Conservation (phyloP, 1,284 basidiomycete species). For the Malassezia arunalokei region DNA sequence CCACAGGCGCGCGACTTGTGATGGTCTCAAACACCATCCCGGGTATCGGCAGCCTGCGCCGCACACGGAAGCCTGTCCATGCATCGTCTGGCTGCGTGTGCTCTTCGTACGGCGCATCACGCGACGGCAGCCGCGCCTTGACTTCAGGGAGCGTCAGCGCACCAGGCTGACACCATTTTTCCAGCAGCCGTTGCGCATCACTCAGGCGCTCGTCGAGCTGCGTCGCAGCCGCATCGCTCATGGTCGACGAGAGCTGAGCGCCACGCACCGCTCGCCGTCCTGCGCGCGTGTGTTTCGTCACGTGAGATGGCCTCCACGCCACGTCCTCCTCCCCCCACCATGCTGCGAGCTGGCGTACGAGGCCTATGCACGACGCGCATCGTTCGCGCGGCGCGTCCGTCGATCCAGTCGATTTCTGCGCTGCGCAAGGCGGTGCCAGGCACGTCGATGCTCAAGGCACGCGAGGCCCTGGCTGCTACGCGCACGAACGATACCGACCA, state of each 20-base stretch:
- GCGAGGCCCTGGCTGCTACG: slow-evolving; percentile 66
- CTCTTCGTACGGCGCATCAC: slow-evolving; percentile 33
- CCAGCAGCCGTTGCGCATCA: slow-evolving; percentile 12
- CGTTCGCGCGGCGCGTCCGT: slow-evolving; percentile 13
- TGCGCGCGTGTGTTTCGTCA: background rate
- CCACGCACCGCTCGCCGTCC: background rate
- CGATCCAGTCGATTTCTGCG: slow-evolving; percentile 68
- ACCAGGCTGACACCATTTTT: slow-evolving; percentile 15
- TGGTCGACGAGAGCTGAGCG: background rate
- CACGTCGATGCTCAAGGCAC: slow-evolving; percentile 73
- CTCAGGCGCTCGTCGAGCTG: slow-evolving; percentile 8
- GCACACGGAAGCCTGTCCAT: slow-evolving; percentile 30
- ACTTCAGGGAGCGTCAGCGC: slow-evolving; percentile 14
- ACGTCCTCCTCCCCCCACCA: background rate
- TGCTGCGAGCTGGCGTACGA: background rate
- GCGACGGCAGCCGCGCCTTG: slow-evolving; percentile 18
- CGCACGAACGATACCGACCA: slow-evolving; percentile 54
- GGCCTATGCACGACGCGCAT: background rate
- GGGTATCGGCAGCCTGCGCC: slow-evolving; percentile 31
- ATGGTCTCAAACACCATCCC: slow-evolving; percentile 32
- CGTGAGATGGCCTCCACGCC: background rate
- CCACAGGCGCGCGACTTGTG: slow-evolving; percentile 28
- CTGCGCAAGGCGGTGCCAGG: slow-evolving; percentile 61
- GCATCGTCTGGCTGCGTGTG: slow-evolving; percentile 26
- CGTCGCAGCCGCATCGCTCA: slow-evolving; percentile 7